Conservation (phyloP, 352 stramenopile species). For the Phytophthora lateralis region DNA sequence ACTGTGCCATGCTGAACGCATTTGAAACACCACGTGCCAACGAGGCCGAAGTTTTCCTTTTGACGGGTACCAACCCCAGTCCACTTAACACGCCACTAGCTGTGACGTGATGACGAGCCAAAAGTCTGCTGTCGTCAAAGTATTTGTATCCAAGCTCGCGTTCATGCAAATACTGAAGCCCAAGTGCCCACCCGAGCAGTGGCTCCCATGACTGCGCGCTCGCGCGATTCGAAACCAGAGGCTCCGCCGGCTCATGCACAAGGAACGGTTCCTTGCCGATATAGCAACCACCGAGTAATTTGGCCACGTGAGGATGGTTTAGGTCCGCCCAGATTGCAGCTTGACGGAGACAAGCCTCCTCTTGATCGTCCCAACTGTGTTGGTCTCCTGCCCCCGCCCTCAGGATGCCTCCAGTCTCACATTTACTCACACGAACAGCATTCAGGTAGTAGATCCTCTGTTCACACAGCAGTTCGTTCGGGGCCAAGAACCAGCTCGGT, state of each 20-base stretch:
- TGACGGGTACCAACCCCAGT: conserved; percentile 27
- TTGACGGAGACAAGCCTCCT: conserved; percentile 33
- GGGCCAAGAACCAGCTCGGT: conserved; percentile 32
- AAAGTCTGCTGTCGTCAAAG: conserved; percentile 26
- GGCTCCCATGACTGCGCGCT: conserved; percentile 28
- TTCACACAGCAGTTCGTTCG: conserved; percentile 17
- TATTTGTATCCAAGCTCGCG: conserved; percentile 33
- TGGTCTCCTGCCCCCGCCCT: conserved; percentile 9
- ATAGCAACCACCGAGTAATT: conserved; percentile 33
- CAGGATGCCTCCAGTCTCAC: conserved; percentile 15
- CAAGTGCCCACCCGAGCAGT: conserved; percentile 33
- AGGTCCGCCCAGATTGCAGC: conserved; percentile 32
- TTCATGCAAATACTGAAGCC: conserved; percentile 39
- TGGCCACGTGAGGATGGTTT: conserved; percentile 36
- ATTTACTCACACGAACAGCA: conserved; percentile 30
- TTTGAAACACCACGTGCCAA: conserved; percentile 28
- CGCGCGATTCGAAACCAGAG: conserved; percentile 18
- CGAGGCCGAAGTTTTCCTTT: conserved; percentile 18
- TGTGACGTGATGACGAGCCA: conserved; percentile 24
- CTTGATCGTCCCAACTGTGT: conserved; percentile 19
- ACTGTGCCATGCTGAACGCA: conserved; percentile 14
- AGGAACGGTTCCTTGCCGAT: conserved; percentile 36
- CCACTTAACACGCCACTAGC: conserved; percentile 25
- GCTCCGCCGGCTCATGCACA: conserved; percentile 25
- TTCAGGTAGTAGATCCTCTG: conserved; percentile 24